Conservation (phyloP, 768 basidiomycete genomes). For the Rhizopogon vesiculosus region DNA sequence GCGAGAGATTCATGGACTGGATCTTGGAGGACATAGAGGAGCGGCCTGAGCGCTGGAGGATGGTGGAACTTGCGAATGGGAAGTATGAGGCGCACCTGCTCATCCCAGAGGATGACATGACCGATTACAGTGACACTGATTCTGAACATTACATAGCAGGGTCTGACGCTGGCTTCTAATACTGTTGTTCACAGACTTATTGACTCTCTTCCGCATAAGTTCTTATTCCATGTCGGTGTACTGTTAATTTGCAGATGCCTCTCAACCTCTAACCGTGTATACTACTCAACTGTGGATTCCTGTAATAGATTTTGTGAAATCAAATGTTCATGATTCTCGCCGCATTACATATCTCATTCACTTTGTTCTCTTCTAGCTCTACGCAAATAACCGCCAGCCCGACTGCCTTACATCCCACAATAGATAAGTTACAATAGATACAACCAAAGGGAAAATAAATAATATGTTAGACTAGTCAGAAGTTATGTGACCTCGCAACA, state of each 20-base stretch:
- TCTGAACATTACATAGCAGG: conserved; percentile 33
- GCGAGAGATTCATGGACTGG: conserved; percentile 36
- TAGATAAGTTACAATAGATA: too few relatives aligned
- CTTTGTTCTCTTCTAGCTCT: background rate
- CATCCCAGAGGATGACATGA: conserved; percentile 27
- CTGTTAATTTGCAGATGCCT: conserved; percentile 32
- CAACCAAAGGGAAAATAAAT: too few relatives aligned
- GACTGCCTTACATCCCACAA: background rate
- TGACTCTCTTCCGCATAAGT: background rate
- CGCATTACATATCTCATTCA: background rate
- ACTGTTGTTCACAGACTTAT: background rate
- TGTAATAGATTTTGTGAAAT: background rate
- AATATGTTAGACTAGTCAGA: too few relatives aligned
- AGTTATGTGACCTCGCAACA: too few relatives aligned
- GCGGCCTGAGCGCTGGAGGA: conserved; percentile 41
- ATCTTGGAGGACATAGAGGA: conserved; percentile 35
- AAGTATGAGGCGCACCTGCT: conserved; percentile 38
- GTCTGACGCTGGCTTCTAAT: background rate
- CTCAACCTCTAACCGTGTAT: conserved; percentile 38
- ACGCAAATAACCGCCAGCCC: conserved; percentile 1
- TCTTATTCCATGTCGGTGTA: background rate
- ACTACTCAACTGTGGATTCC: too few relatives aligned
- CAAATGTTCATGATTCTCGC: background rate
- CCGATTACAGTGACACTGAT: conserved; percentile 33
- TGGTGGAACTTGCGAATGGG: conserved; percentile 32